Percentiles rank a stretch among this genome's conserved stretches.
Conservation (phyloP, 192 early-diverging fungal genomes). For the Mortierella alpina region DNA sequence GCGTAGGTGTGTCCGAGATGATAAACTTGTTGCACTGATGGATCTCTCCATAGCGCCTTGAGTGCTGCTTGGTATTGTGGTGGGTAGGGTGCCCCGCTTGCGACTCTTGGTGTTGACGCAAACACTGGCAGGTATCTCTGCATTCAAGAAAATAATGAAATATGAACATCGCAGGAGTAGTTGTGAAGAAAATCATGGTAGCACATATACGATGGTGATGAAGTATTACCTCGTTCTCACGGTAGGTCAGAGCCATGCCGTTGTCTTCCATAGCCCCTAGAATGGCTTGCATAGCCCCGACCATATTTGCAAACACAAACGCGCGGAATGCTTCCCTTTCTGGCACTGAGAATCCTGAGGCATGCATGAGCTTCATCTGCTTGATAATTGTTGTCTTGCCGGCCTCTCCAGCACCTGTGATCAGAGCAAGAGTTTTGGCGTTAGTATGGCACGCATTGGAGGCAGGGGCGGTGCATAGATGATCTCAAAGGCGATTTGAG, state of each 20-base stretch:
- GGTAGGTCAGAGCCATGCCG: slow-evolving; percentile 14
- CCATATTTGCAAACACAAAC: slow-evolving; percentile 61
- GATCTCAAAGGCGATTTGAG: no score
- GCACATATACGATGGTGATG: no score
- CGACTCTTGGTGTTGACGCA: slow-evolving; percentile 44
- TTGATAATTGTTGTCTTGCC: slow-evolving; percentile 70
- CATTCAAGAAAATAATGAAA: not conserved
- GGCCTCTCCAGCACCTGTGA: slow-evolving; percentile 65
- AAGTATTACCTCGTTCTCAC: slow-evolving; percentile 25
- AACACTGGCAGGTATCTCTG: slow-evolving; percentile 54
- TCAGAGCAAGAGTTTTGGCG: not conserved
- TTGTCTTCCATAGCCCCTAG: slow-evolving; percentile 58
- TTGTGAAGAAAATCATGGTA: not conserved
- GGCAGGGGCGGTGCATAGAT: no score
- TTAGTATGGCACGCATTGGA: no score
- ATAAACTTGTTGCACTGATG: slow-evolving; percentile 55
- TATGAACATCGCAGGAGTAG: not conserved
- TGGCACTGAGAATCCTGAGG: slow-evolving; percentile 57
- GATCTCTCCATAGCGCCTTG: slow-evolving; percentile 60
- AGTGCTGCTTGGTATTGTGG: slow-evolving; percentile 54
- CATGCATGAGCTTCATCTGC: slow-evolving; percentile 69
- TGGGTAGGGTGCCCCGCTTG: slow-evolving; percentile 55
- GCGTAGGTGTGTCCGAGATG: slow-evolving; percentile 59
- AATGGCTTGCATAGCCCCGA: slow-evolving; percentile 61
- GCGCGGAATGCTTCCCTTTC: slow-evolving; percentile 61